Evolutionary conservation across 192 early-diverging fungal species (phyloP), one percentile per base, ranked within the genome.

Genomic region (Rhizophagus sp.): DNA sequence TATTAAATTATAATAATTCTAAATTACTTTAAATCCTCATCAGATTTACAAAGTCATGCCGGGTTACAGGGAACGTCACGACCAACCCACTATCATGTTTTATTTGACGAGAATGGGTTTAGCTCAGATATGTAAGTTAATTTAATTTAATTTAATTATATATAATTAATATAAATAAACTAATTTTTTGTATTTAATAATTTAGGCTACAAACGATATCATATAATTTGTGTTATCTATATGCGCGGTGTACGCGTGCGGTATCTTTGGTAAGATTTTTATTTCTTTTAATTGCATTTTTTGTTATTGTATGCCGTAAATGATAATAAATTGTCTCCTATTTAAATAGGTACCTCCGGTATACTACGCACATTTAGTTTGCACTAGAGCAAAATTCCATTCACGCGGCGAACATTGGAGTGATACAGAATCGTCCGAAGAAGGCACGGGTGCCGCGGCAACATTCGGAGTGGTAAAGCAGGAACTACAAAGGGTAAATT

Each of bases 361-460:
- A 1, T 99, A 98, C 87, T 97, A 98, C 81, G 96, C 97, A 7
- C 93, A 98, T 85, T 83, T 97, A 22, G 92, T 97, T 6, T 94
- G 94, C 17, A 90, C 90, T n/a, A 87, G 96, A 19, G 96, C 96
- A 0, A 90, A 96, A 62, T 97, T 93, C 90, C 96, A 97, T 80
- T 84, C 88, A 11, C 86, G 86, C 12, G 93, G 91, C 7, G 92
- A 93, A 22, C 63, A 79, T n/a, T 89, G 84, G 82, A 82, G 80
- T 33, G 87, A 89, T 25, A 82, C 83, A 12, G 84, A 84, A 36
- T 73, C 81, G 11, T 39, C 70, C 13, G 82, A 66, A n/a, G 82
- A 66, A 68, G 24, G 41, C 8, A 13, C 34, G 2, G 82, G 69
- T 3, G 70, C 73, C 11, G 73, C 68, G 0, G 10, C 62, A 6